Conservation (phyloP, 2,329 filamentous ascomycete genomes). For the Acarospora socialis region DNA sequence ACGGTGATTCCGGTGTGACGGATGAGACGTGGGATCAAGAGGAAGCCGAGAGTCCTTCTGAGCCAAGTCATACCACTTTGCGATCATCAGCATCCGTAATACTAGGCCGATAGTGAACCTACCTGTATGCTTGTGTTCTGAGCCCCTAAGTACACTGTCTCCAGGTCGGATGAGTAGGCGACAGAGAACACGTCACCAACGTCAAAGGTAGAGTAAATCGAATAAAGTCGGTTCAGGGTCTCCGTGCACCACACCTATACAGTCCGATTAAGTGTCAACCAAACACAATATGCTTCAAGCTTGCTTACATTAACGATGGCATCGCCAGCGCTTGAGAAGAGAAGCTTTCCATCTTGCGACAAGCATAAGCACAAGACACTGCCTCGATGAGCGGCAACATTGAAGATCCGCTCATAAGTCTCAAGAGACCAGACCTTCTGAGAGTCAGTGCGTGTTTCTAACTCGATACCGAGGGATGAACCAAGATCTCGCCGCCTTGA, state of each 20-base stretch:
- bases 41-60: conserved; percentile 45
- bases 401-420: conserved; percentile 66
- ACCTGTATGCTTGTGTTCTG: conserved; percentile 86
- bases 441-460: not conserved
- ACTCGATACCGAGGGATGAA: conserved; percentile 20
- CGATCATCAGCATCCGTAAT: not conserved
- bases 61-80: conserved; percentile 61
- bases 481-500: conserved; percentile 82
- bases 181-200: conserved; percentile 93
- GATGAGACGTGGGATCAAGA: conserved; percentile 52
- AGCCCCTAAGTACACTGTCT: conserved; percentile 79
- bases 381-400: conserved; percentile 78
- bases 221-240: conserved; percentile 63
- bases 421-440: conserved; percentile 64
- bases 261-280: conserved; percentile 9
- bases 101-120: conserved; percentile 10
- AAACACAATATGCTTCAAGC: conserved; percentile 1
- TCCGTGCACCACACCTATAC: conserved; percentile 64
- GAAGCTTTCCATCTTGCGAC: conserved; percentile 55
- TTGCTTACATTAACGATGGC: conserved; percentile 65
- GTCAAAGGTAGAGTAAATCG: conserved; percentile 86
- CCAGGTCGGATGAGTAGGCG: conserved; percentile 64
- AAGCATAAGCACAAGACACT: conserved; percentile 78
- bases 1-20: conserved; percentile 58
- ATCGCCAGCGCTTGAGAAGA: conserved; percentile 89